A percentile compares a stretch with the other conserved stretches of the same genome.
Evolutionary conservation across 1,284 basidiomycete genomes (phyloP).

Genomic region (Ceratobasidium sp.): DNA sequence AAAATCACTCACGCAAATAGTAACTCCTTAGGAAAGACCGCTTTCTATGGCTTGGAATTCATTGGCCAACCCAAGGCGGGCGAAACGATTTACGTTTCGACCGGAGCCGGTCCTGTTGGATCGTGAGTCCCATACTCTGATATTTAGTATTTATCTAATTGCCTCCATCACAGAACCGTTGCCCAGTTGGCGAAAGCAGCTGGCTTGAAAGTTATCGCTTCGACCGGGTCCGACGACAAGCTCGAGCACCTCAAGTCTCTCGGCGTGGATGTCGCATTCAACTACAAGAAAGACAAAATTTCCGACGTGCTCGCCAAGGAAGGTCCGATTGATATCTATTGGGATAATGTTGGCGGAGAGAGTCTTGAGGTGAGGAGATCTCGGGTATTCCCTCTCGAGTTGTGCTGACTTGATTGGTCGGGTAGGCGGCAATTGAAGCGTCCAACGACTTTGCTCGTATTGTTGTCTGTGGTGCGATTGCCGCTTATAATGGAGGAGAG

Average conservation of each 20-base stretch:
- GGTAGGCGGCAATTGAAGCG: constrained; percentile 9
- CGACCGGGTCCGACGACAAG: constrained; percentile 79
- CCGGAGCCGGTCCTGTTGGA: constrained; percentile 66
- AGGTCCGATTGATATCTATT: constrained; percentile 69
- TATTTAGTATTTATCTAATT: background rate
- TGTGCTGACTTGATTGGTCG: background rate
- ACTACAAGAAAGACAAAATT: constrained; percentile 76
- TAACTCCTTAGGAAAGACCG: constrained; percentile 58
- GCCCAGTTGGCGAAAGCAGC: constrained; percentile 74
- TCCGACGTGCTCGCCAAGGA: constrained; percentile 68
- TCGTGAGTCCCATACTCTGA: constrained; percentile 57
- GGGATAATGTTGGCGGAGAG: constrained; percentile 62
- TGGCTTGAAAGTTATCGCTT: constrained; percentile 77
- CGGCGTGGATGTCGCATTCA: constrained; percentile 78
- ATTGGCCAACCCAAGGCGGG: constrained; percentile 63
- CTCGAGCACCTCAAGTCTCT: constrained; percentile 71
- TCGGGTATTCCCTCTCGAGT: background rate
- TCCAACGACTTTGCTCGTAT: constrained; percentile 37
- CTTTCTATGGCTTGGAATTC: constrained; percentile 52
- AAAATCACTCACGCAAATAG: no score
- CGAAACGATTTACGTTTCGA: constrained; percentile 68
- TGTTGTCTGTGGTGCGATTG: constrained; percentile 53
- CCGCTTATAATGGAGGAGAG: constrained; percentile 54
- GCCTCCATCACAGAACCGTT: constrained; percentile 53
- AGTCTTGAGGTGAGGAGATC: constrained; percentile 50